Evolutionary conservation across 495 filamentous ascomycete species (phyloP).

Genomic region (Cudoniella acicularis): DNA sequence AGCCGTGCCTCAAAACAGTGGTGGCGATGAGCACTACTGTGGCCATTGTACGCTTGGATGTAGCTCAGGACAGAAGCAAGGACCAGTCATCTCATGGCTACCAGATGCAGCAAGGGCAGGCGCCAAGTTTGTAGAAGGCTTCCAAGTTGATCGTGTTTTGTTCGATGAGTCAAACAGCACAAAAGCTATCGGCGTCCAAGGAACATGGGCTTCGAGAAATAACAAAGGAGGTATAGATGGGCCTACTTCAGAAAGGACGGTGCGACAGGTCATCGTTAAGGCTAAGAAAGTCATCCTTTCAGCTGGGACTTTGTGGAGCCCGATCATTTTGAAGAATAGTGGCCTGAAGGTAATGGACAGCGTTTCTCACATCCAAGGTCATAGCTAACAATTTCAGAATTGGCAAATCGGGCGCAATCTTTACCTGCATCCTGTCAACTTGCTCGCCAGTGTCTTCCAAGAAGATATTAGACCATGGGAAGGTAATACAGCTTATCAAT

Average conservation of each 20-base stretch:
- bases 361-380: background rate
- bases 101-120: slow-evolving; percentile 72
- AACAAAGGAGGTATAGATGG: slow-evolving; percentile 52
- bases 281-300: slow-evolving; percentile 82
- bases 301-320: slow-evolving; percentile 68
- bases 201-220: slow-evolving; percentile 71
- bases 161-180: slow-evolving; percentile 56
- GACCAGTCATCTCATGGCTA: slow-evolving; percentile 71
- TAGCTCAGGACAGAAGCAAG: slow-evolving; percentile 66
- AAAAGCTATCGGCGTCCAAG: slow-evolving; percentile 64
- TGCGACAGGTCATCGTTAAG: slow-evolving; percentile 61
- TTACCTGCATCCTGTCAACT: slow-evolving; percentile 69
- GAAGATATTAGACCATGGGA: slow-evolving; percentile 74
- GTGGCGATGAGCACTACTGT: slow-evolving; percentile 64
- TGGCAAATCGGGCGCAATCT: slow-evolving; percentile 82
- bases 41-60: slow-evolving; percentile 81
- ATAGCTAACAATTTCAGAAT: slow-evolving; percentile 49
- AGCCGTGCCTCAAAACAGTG: slow-evolving; percentile 76
- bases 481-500: slow-evolving; percentile 35
- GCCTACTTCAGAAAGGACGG: slow-evolving; percentile 36
- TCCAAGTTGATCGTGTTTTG: slow-evolving; percentile 60
- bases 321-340: slow-evolving; percentile 70
- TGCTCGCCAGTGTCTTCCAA: slow-evolving; percentile 58
- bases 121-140: slow-evolving; percentile 76
- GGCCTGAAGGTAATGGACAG: slow-evolving; percentile 47